These are phyloP conservation scores for Hypoxylon sp. DNA, from an alignment of 2,329 filamentous ascomycete species.

Conservation along the genomic window DNA sequence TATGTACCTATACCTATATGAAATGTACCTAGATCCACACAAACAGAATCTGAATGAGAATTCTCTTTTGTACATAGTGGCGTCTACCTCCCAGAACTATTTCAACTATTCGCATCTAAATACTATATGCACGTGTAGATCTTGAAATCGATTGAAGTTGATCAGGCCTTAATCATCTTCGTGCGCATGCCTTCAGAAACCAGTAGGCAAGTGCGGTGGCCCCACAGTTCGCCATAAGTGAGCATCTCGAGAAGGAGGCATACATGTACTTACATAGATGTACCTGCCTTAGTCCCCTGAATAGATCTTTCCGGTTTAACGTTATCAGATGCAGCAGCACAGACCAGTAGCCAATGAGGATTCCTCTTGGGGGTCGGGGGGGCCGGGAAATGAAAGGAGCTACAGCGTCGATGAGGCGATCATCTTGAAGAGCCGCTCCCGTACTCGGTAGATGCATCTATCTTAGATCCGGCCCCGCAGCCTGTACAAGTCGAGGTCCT, in stretches of 20 bases:
- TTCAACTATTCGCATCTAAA: not conserved
- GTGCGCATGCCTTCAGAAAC: not conserved
- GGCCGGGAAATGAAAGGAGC: constrained; percentile 24
- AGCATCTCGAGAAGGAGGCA: not conserved
- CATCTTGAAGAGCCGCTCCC: constrained; percentile 32
- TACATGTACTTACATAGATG: constrained; percentile 13
- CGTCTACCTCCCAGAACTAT: not conserved
- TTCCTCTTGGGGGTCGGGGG: constrained; percentile 34
- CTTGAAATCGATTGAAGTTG: not conserved
- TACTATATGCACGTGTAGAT: not conserved
- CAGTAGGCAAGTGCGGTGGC: not conserved
- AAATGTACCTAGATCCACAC: too few species aligned
- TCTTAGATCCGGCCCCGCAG: constrained; percentile 24
- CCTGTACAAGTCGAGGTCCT: not conserved
- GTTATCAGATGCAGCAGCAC: constrained; percentile 41
- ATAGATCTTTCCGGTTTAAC: constrained; percentile 34
- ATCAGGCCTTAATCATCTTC: not conserved
- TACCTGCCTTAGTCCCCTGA: constrained; percentile 5
- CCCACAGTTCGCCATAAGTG: not conserved
- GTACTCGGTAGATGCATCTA: constrained; percentile 16
- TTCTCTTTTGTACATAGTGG: not conserved
- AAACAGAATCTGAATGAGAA: not conserved
- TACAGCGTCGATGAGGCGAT: constrained; percentile 31
- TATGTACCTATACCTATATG: not conserved
- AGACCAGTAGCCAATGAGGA: constrained; percentile 17